Evolutionary conservation across 2,329 filamentous ascomycete species (phyloP).

Genomic region (Clathrospora elynae): DNA sequence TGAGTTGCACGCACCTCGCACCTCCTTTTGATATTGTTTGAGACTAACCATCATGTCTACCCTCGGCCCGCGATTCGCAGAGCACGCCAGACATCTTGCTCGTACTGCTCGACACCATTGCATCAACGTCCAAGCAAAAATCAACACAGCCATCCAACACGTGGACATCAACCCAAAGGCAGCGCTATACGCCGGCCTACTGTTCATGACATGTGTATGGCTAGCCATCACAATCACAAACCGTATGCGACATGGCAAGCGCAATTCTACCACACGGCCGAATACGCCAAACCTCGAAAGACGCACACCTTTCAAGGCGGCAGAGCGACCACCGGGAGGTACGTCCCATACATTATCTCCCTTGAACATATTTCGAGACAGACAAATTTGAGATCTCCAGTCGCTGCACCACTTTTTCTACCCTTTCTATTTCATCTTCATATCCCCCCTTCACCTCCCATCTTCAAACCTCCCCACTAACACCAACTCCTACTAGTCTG

Average conservation of each 20-base stretch:
- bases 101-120: slow-evolving; percentile 25
- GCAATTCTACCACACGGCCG: slow-evolving; percentile 16
- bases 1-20: too few species aligned
- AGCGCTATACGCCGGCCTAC: slow-evolving; percentile 40
- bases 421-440: background rate
- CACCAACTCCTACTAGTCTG: slow-evolving; percentile 60
- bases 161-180: slow-evolving; percentile 22
- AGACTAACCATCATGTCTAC: slow-evolving; percentile 10
- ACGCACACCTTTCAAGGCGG: slow-evolving; percentile 42
- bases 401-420: slow-evolving; percentile 8
- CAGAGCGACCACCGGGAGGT: slow-evolving; percentile 56
- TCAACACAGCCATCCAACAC: slow-evolving; percentile 8
- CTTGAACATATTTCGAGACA: too few species aligned
- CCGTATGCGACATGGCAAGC: slow-evolving; percentile 33
- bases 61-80: slow-evolving; percentile 14
- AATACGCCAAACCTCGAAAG: slow-evolving; percentile 56
- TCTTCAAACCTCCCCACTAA: background rate
- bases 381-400: too few species aligned
- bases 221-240: slow-evolving; percentile 28
- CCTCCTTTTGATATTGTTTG: too few species aligned
- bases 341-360: too few species aligned
- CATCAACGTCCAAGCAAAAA: slow-evolving; percentile 10
- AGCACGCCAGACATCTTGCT: slow-evolving; percentile 27
- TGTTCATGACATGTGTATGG: slow-evolving; percentile 43
- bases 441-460: background rate